Base-by-base conservation (phyloP, 108 stramenopile genomes). In the Skeletonema grethae region DNA sequence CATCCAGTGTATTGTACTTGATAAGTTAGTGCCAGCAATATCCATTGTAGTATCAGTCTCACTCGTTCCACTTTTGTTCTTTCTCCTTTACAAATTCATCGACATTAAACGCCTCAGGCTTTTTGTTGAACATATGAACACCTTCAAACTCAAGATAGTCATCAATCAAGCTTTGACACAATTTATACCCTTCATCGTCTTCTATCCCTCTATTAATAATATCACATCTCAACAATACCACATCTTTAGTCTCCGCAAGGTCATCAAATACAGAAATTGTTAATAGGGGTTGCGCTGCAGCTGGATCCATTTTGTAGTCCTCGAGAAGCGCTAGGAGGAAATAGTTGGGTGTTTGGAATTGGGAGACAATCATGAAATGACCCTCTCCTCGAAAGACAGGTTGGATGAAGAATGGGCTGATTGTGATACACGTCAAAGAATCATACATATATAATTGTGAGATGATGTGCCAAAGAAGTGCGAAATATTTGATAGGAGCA, bases 271-370 rank as follows among this genome's bases (percentile, higher is more conserved):
- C 79, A 58, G 80, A 82, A 68, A 90, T 88, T 3, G 90, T 89
- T 24, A 94, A 18, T 24, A 94, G 77, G 5, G 93, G 93, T n/a
- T 88, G 86, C 0, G 93, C 93, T 28, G 70, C 61, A 20, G 80
- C 53, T 7, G 93, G 93, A 83, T 94, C 93, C 86, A 89, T 89
- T 59, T 88, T 89, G 73, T 91, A 94, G 65, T 94, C 93, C 67
- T 94, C 93, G 1, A 94, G 69, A 67, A 87, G 88, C 7, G 93
- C 90, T 62, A 94, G 72, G 7, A 91, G 66, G 71, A 94, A 94
- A 67, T 90, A 81, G 57, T 73, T 72, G 13, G 90, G 90, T 64
- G 78, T 63, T 72, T 88, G 86, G 67, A 91, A 94, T 78, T 94
- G 90, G 63, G 85, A 86, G 7, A 94, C 58, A 57, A 94, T 63